Percentiles rank a stretch among this genome's conserved stretches.
phyloP scores from a whole-genome alignment of 2,329 filamentous ascomycete species.

The Botrytis fabae region DNA sequence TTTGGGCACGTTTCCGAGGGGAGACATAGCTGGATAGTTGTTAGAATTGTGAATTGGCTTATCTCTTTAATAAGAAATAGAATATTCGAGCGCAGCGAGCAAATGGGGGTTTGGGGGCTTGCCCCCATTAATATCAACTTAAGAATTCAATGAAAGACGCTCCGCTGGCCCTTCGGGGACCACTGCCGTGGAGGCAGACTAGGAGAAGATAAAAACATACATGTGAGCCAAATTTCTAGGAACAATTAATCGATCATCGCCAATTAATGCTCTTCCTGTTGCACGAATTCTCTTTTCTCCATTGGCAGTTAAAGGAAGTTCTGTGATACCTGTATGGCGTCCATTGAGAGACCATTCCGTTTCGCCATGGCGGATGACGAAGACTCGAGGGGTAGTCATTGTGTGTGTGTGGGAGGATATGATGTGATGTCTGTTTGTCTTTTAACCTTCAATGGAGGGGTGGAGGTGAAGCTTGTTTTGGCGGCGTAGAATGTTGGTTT shows the following conservation, averaged over 20 bases:
- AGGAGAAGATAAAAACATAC: constrained; percentile 48
- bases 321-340: constrained; percentile 79
- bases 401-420: background rate
- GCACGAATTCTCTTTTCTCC: constrained; percentile 75
- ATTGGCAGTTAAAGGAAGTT: constrained; percentile 79
- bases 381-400: constrained; percentile 65
- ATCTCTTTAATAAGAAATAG: background rate
- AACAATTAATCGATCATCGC: constrained; percentile 80
- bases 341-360: constrained; percentile 93
- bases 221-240: constrained; percentile 80
- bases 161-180: constrained; percentile 6
- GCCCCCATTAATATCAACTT: background rate
- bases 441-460: background rate
- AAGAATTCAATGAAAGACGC: background rate
- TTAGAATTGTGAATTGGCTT: background rate
- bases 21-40: constrained; percentile 69
- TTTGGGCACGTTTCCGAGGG: constrained; percentile 78
- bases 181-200: constrained; percentile 6
- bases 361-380: constrained; percentile 86
- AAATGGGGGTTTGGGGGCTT: constrained; percentile 6
- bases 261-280: constrained; percentile 82
- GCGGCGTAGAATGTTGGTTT: background rate
- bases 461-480: background rate
- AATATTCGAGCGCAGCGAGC: background rate
- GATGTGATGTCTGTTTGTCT: background rate